Evolutionary conservation across 2,329 filamentous ascomycete species (phyloP).

Genomic region (Cephalotrichum gorgonifer): DNA sequence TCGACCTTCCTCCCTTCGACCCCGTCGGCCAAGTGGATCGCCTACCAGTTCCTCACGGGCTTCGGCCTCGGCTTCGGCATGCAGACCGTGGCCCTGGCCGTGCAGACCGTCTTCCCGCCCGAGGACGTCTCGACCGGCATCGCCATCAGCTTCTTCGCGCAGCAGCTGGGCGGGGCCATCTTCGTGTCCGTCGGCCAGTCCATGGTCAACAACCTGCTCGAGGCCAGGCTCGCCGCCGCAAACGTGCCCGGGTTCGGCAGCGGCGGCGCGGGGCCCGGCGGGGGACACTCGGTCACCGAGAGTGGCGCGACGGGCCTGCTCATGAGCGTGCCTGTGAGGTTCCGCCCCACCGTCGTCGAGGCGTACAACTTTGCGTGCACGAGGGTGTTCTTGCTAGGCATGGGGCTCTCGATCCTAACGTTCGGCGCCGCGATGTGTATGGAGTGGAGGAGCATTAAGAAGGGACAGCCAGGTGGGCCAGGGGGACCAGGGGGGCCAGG

Average conservation of each 20-base stretch:
- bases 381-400: conserved; percentile 50
- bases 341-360: conserved; percentile 39
- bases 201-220: conserved; percentile 37
- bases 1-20: conserved; percentile 41
- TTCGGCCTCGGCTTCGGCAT: conserved; percentile 49
- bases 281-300: conserved; percentile 25
- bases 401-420: conserved; percentile 43
- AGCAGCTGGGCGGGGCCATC: conserved; percentile 48
- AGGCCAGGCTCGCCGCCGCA: conserved; percentile 19
- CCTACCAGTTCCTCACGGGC: conserved; percentile 47
- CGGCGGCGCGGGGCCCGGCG: conserved; percentile 14
- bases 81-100: conserved; percentile 45
- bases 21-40: conserved; percentile 43
- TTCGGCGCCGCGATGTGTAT: conserved; percentile 48
- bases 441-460: conserved; percentile 61
- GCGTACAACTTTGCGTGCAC: conserved; percentile 58
- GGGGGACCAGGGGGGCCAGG: neutral
- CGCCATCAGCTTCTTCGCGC: conserved; percentile 45
- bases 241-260: conserved; percentile 31
- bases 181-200: conserved; percentile 48
- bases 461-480: conserved; percentile 13
- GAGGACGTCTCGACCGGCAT: conserved; percentile 45
- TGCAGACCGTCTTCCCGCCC: conserved; percentile 40
- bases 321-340: conserved; percentile 35
- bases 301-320: conserved; percentile 52